phyloP scores from a whole-genome alignment of 345 rosid species.

The Pseudoturritis turrita region DNA sequence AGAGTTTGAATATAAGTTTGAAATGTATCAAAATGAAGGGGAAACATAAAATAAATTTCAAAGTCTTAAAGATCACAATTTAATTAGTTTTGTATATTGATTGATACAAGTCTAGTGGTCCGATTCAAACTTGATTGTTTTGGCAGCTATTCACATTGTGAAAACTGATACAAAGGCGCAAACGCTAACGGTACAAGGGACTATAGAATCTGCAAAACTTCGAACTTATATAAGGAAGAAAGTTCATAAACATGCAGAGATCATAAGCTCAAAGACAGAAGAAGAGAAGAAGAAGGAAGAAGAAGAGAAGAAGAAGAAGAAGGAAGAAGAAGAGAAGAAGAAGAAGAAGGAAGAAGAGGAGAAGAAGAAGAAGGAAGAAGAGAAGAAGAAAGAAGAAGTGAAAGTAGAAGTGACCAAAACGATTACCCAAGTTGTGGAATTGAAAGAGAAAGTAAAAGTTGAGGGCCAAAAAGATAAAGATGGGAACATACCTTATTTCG shows the following conservation, averaged over 20 bases:
- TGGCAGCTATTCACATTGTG: slow-evolving; percentile 57
- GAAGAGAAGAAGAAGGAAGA: slow-evolving; percentile 29
- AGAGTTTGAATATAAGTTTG: not conserved
- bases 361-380: not conserved
- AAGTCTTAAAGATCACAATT: not conserved
- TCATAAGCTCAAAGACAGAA: slow-evolving; percentile 40
- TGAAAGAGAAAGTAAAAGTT: slow-evolving; percentile 39
- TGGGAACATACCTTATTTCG: slow-evolving; percentile 51
- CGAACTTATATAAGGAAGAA: slow-evolving; percentile 44
- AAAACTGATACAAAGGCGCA: slow-evolving; percentile 65
- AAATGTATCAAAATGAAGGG: not conserved
- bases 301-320: slow-evolving; percentile 19
- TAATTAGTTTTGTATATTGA: not conserved
- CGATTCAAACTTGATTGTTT: not conserved
- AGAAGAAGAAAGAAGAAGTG: slow-evolving; percentile 26
- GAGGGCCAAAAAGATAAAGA: slow-evolving; percentile 46
- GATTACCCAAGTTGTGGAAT: slow-evolving; percentile 24
- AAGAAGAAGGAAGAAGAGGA: not conserved
- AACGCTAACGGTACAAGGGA: slow-evolving; percentile 65
- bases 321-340: slow-evolving; percentile 8
- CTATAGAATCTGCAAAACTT: slow-evolving; percentile 51
- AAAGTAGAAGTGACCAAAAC: slow-evolving; percentile 30
- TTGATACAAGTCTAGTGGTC: not conserved
- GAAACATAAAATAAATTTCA: not conserved
- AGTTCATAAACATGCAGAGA: slow-evolving; percentile 68